A percentile compares a stretch with the other conserved stretches of the same genome.
These are phyloP conservation scores for Mycosphaerella arachidis DNA, from an alignment of 2,329 filamentous ascomycete genomes.

Conservation along the genomic window DNA sequence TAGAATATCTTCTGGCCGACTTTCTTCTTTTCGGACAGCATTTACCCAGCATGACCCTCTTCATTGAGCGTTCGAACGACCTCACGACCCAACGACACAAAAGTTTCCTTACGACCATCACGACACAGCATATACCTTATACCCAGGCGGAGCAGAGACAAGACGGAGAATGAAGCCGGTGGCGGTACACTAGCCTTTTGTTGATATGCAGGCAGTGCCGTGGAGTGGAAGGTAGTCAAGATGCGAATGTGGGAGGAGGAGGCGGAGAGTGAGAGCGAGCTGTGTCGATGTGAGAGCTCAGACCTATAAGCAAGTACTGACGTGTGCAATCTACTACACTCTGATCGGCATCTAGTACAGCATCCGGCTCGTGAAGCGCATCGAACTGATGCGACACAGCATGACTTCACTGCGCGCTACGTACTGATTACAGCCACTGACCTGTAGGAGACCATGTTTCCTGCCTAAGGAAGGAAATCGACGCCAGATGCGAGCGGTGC, in stretches of 20 bases:
- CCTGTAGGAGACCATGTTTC: too few species aligned
- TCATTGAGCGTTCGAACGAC: conserved; percentile 26
- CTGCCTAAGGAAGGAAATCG: too few species aligned
- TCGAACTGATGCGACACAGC: too few species aligned
- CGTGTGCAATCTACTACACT: conserved; percentile 2
- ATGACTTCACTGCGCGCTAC: too few species aligned
- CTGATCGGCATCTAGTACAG: background rate
- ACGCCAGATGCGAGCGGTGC: background rate
- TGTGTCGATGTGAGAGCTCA: conserved; percentile 21
- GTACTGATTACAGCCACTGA: too few species aligned
- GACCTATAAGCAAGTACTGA: background rate
- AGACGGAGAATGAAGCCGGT: conserved; percentile 21
- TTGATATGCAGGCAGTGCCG: conserved; percentile 18
- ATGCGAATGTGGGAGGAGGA: conserved; percentile 17
- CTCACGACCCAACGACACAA: conserved; percentile 26
- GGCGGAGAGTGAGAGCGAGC: conserved; percentile 19
- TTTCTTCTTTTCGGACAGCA: conserved; percentile 14
- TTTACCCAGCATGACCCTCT: conserved; percentile 13
- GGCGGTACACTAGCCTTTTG: conserved; percentile 16
- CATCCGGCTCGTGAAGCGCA: too few species aligned
- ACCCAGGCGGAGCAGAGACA: conserved; percentile 23
- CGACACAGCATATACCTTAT: conserved; percentile 28
- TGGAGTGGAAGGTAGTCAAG: conserved; percentile 25
- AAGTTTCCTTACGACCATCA: conserved; percentile 29
- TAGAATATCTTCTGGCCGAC: conserved; percentile 18